Base-by-base conservation (phyloP, 2,329 filamentous ascomycete species). In the Gremmenia infestans region DNA sequence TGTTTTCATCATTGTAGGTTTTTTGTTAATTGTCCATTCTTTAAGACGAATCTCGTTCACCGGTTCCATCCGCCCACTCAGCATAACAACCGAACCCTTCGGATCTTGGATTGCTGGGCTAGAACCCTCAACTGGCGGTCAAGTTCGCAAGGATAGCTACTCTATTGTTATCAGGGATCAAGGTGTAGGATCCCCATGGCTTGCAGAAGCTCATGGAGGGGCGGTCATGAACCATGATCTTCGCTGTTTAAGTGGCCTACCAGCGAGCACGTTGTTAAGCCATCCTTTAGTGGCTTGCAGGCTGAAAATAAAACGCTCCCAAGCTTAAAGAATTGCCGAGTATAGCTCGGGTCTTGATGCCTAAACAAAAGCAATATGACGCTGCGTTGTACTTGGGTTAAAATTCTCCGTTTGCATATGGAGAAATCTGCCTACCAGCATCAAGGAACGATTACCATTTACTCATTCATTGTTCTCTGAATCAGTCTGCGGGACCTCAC, bases 221-320 rank as follows among this genome's bases (percentile, higher is more conserved):
- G 36, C 56, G 62, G 62, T 58, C 63, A 68, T 68, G 67, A 69
- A 69, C 66, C 62, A 65, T 58, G 67, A 68, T 68, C 67, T 67
- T 67, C 65, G 55, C 60, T 58, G 53, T 57, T 57, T 53, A 59
- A 48, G 9, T 59, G 54, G 55, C 57, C 55, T 61, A 45, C 50
- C 58, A 55, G 53, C 62, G 47, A 52, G 62, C 56, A 60, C 46
- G 46, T 57, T 58, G 52, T 57, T 56, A 56, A 64, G 58, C 63
- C 62, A 65, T 60, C 36, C 12, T 58, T 53, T 50, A 47, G 56
- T 51, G 40, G 42, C 47, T 58, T 57, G 52, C 22, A 40, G 39
- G 45, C 45, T 49, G 55, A 22, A 22, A 55, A 39, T 32, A 32
- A 32, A 32, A 32, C 28, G 28, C 28, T 32, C 11, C 28, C 28